phyloP scores from a whole-genome alignment of 1,284 basidiomycete species.

The Sporisorium reilianum region DNA sequence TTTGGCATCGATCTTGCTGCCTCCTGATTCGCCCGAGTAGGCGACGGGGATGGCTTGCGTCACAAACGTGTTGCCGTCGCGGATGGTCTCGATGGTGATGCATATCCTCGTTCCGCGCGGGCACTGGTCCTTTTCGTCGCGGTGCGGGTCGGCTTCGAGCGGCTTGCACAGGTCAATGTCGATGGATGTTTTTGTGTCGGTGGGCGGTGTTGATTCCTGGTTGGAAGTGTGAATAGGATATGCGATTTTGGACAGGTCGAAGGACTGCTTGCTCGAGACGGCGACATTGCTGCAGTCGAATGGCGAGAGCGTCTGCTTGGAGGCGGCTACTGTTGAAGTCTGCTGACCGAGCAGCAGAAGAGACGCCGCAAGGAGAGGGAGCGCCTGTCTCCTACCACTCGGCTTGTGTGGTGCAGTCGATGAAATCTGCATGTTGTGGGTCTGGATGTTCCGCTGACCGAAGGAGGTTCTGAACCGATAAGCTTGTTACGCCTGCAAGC shows the following conservation, averaged over 20 bases:
- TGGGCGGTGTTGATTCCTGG: constrained; percentile 43
- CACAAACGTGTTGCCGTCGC: constrained; percentile 45
- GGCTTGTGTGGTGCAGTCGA: constrained; percentile 6
- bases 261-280: constrained; percentile 37
- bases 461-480: constrained; percentile 5
- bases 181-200: constrained; percentile 43
- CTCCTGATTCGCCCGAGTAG: constrained; percentile 43
- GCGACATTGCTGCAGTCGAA: constrained; percentile 48
- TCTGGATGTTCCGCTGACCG: not conserved
- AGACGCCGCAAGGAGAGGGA: constrained; percentile 16
- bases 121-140: constrained; percentile 48
- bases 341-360: constrained; percentile 20
- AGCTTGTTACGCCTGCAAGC: not conserved
- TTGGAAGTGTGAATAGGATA: constrained; percentile 50
- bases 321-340: constrained; percentile 8
- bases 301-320: constrained; percentile 43
- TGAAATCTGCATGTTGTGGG: constrained; percentile 12
- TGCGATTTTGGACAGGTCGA: constrained; percentile 46
- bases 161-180: constrained; percentile 53
- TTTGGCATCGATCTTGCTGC: constrained; percentile 44
- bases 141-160: constrained; percentile 29
- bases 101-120: constrained; percentile 53
- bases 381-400: constrained; percentile 1
- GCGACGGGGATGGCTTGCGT: constrained; percentile 55
- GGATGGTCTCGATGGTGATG: constrained; percentile 53